phyloP scores from a whole-genome alignment of 202 grass and related monocot species.

The Sporobolus alterniflorus region DNA sequence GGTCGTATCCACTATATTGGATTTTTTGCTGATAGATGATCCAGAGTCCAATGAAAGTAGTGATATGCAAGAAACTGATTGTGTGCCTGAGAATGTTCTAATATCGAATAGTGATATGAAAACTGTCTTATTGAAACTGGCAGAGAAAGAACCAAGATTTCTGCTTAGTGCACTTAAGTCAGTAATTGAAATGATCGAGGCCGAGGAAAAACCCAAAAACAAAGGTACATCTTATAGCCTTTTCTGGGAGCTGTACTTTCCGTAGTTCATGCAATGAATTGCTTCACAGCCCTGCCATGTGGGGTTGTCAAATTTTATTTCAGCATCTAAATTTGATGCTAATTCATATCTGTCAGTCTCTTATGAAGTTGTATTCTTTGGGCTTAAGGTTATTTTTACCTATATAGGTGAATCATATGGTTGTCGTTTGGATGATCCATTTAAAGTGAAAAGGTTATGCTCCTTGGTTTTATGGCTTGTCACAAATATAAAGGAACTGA shows the following conservation, averaged over 20 bases:
- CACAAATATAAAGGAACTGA: slow-evolving; percentile 70
- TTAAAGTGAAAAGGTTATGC: slow-evolving; percentile 53
- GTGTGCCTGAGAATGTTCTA: slow-evolving; percentile 35
- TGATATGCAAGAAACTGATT: slow-evolving; percentile 48
- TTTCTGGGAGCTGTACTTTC: slow-evolving; percentile 3
- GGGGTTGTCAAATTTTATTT: not conserved
- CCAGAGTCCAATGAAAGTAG: slow-evolving; percentile 42
- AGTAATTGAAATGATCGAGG: slow-evolving; percentile 79
- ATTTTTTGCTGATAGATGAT: slow-evolving; percentile 59
- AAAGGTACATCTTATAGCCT: slow-evolving; percentile 30
- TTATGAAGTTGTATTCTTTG: slow-evolving; percentile 28
- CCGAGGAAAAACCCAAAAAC: slow-evolving; percentile 37
- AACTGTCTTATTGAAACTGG: slow-evolving; percentile 56
- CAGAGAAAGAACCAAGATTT: slow-evolving; percentile 79
- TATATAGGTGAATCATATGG: slow-evolving; percentile 47
- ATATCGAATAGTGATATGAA: slow-evolving; percentile 61
- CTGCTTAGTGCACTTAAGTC: slow-evolving; percentile 71
- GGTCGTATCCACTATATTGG: slow-evolving; percentile 68
- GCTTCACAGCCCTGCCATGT: slow-evolving; percentile 2
- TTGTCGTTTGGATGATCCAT: slow-evolving; percentile 9
- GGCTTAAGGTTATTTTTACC: slow-evolving; percentile 8
- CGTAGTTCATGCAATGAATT: slow-evolving; percentile 13
- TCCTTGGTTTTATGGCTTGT: slow-evolving; percentile 72
- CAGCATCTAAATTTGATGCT: slow-evolving; percentile 9
- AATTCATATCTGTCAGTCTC: not conserved